phyloP scores from a whole-genome alignment of 805 yeast species.

The Jamesozyma lodderae region DNA sequence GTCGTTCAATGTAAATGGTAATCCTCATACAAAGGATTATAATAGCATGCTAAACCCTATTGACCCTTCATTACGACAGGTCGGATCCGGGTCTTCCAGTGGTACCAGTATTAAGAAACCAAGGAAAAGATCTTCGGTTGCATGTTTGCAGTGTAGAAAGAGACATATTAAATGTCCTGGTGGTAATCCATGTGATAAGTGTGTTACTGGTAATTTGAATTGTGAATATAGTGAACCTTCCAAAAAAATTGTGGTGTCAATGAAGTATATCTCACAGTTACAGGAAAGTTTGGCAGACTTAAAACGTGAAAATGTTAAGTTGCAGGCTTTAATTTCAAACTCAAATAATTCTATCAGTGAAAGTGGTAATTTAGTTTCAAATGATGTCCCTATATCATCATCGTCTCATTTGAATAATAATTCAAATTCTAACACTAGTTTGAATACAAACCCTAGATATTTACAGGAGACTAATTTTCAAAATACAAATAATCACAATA shows the following conservation, averaged over 20 bases:
- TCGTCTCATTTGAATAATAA: not conserved
- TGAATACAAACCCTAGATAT: not conserved
- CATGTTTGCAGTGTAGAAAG: conserved; percentile 58
- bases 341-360: not conserved
- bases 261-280: conserved; percentile 56
- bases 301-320: conserved; percentile 54
- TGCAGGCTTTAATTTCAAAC: conserved; percentile 32
- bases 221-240: conserved; percentile 71
- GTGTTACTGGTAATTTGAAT: conserved; percentile 42
- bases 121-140: conserved; percentile 21
- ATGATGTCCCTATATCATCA: not conserved
- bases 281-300: conserved; percentile 59
- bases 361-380: conserved; percentile 1
- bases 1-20: not conserved
- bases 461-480: not conserved
- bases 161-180: conserved; percentile 74
- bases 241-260: conserved; percentile 61
- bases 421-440: not conserved
- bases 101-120: not conserved
- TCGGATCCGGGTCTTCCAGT: not conserved
- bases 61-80: not conserved
- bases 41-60: not conserved
- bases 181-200: conserved; percentile 62
- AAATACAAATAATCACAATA: not conserved
- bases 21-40: not conserved